Conservation (phyloP, 108 stramenopile genomes). For the Bacterosira constricta region DNA sequence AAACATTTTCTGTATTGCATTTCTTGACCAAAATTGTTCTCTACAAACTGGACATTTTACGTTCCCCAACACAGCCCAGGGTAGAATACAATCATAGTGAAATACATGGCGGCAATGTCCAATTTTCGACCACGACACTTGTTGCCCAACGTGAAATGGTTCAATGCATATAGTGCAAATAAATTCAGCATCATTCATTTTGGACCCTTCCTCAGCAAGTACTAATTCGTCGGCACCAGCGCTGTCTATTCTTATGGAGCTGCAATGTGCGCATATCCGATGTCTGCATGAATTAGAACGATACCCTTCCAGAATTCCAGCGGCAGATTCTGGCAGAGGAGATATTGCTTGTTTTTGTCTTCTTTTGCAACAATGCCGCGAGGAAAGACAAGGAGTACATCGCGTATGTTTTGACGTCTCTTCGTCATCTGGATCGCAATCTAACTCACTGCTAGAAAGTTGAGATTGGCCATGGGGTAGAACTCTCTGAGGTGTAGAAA, state of each 20-base stretch:
- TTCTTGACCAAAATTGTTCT: conserved; percentile 22
- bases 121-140: conserved; percentile 54
- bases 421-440: neutral
- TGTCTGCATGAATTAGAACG: too few species aligned
- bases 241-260: too few species aligned
- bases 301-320: conserved; percentile 6
- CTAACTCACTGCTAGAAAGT: neutral
- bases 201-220: conserved; percentile 5
- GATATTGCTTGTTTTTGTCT: neutral
- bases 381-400: neutral
- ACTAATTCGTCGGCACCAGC: neutral
- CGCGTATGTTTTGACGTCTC: neutral
- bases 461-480: conserved; percentile 22
- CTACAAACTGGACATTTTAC: conserved; percentile 25
- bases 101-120: conserved; percentile 56
- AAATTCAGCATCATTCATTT: neutral
- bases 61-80: conserved; percentile 24
- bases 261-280: too few species aligned
- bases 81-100: conserved; percentile 62
- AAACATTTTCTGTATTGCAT: neutral
- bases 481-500: conserved; percentile 1
- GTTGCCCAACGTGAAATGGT: conserved; percentile 44
- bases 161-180: conserved; percentile 63
- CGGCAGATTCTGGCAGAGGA: neutral
- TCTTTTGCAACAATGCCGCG: neutral